Evolutionary conservation across 164 flowering plant genomes (phyloP), one percentile per base, ranked within the genome.

Genomic region (Santalum album): DNA sequence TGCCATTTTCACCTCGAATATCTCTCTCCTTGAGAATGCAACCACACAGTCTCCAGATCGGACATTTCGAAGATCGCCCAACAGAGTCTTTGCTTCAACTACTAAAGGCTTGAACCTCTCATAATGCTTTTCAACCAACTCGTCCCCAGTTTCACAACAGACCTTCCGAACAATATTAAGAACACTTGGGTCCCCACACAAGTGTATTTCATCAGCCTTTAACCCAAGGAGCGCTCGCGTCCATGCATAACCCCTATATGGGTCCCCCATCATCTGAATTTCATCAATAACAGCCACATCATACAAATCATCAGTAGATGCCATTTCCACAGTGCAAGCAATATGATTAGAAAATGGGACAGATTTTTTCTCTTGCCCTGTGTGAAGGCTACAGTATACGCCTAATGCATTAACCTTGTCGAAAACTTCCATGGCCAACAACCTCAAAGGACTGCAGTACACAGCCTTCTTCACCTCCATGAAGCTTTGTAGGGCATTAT

Each of bases 181-280:
- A 59, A 86, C 98, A 69, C 95, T 91, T 6, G 98, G 98, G 55
- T 91, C 96, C 5, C 98, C 98, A 72, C 98, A 91, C 19, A 88
- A 56, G 75, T 91, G 98, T 45, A 91, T 83, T 76, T 91, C 98
- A 65, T 91, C 96, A 25, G 98, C 95, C 58, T 79, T 84, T 56
- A 91, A 61, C 18, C 98, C 96, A 44, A 91, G 92, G 64, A 91
- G 61, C 7, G 96, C 96, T 19, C 95, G 58, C 12, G 95, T 86
- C 98, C 98, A 88, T 43, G 98, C 98, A 70, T 72, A 82, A 15
- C 98, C 98, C 68, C 98, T 72, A 38, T 20, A 66, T 10, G 76
- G 67, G 61, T 91, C 96, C 16, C 95, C 74, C 87, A 91, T 76
- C 98, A 88, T 91, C 62, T 91, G 96, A 27, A 88, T 91, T 57